Base-by-base conservation (phyloP, 306 rosid species). In the Lotus japonicus region DNA sequence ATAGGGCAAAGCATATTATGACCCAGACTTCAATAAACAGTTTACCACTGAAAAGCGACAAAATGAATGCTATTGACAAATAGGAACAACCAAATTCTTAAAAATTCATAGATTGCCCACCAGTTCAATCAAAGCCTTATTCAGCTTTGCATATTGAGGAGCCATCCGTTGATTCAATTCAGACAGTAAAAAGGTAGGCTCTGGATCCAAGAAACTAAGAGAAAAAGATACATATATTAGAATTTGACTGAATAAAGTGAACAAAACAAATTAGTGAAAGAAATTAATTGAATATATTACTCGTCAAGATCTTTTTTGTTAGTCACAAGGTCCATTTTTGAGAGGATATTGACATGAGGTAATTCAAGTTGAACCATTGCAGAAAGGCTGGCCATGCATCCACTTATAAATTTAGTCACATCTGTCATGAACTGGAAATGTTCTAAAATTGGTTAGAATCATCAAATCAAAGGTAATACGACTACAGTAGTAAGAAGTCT, bases 351-450 rank as follows among this genome's bases (percentile, higher is more conserved):
- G 59, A 90, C 87, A 81, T 94, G 98, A 14, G 96, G 96, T 15
- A 94, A 42, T 82, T 94, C 97, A 78, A 88, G 96, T 65, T 90
- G 97, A 68, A 94, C 70, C 91, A 87, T 85, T 55, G 96, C 95
- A 68, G 96, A 87, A 72, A 90, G 96, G 33, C 83, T 78, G 46
- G 95, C 83, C 90, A 94, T 90, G 81, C 99, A 90, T 71, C 97
- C 97, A 76, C 96, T 94, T 15, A 94, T 90, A 59, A 94, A 94
- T 89, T 94, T 90, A 43, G 98, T 88, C 54, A 94, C 85, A 85
- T 94, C 98, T 7, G 89, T 83, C 87, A 86, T 82, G 78, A 89
- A 92, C 95, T 89, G 85, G 49, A 71, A 26, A 6, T 31, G 31
- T 66, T 57, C 50, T 0, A 16, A 54, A 70, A 66, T 18, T 3